phyloP scores from a whole-genome alignment of 306 rosid species.

The Rosa chinensis region DNA sequence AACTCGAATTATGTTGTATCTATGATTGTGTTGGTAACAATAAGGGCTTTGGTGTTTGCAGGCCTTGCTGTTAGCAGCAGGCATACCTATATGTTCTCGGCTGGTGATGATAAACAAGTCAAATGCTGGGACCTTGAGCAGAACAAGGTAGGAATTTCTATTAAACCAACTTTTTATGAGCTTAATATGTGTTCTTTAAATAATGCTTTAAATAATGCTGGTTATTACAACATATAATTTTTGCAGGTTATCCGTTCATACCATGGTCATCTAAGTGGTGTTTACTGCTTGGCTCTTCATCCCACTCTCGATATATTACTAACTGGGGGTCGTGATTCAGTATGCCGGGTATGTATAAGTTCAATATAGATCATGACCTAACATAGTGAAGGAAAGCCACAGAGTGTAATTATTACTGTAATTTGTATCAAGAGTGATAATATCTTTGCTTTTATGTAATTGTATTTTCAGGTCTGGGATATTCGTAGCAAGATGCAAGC shows the following conservation, averaged over 20 bases:
- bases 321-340: conserved; percentile 99
- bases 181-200: conserved; percentile 8
- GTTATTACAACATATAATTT: conserved; percentile 20
- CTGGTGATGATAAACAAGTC: conserved; percentile 97
- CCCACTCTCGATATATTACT: conserved; percentile 89
- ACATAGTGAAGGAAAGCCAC: conserved; percentile 13
- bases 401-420: not conserved
- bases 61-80: conserved; percentile 91
- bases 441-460: conserved; percentile 24
- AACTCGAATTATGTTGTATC: conserved; percentile 15
- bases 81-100: conserved; percentile 98
- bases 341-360: conserved; percentile 79
- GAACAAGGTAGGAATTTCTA: conserved; percentile 63
- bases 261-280: conserved; percentile 99
- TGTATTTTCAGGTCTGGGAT: conserved; percentile 86
- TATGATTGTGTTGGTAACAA: conserved; percentile 17
- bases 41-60: conserved; percentile 30
- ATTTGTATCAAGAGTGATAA: conserved; percentile 21
- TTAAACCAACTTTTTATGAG: conserved; percentile 15
- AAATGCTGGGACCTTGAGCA: conserved; percentile 99
- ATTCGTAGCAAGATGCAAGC: conserved; percentile 93
- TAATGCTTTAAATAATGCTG: conserved; percentile 8
- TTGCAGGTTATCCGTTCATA: conserved; percentile 89
- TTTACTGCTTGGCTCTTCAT: conserved; percentile 96
- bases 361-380: conserved; percentile 14